phyloP scores from a whole-genome alignment of 495 filamentous ascomycete species.

The Pseudoneurospora amorphoporcata region DNA sequence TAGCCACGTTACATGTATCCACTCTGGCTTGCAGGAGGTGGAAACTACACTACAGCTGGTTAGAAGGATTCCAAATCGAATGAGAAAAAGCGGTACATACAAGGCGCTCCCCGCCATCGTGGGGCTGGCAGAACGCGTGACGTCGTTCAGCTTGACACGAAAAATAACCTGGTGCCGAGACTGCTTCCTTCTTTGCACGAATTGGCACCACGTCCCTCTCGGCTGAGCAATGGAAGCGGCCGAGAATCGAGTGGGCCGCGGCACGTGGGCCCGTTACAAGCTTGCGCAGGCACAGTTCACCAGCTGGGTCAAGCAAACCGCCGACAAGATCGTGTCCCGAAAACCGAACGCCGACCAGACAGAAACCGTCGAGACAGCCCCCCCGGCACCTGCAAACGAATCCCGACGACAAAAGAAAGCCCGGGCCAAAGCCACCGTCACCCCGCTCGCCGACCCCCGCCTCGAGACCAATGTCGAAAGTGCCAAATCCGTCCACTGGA shows the following conservation, averaged over 20 bases:
- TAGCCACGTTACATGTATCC: too few relatives aligned
- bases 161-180: background rate
- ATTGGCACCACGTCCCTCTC: background rate
- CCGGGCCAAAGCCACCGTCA: constrained; percentile 1
- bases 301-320: constrained; percentile 20
- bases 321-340: constrained; percentile 2
- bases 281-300: constrained; percentile 21
- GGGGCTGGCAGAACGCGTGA: background rate
- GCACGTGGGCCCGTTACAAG: constrained; percentile 17
- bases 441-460: background rate
- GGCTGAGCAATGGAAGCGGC: background rate
- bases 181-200: background rate
- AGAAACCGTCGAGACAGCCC: background rate
- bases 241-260: constrained; percentile 3
- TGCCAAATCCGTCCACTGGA: constrained; percentile 11
- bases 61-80: too few relatives aligned
- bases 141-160: background rate
- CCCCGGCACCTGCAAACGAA: background rate
- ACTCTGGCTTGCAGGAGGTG: too few relatives aligned
- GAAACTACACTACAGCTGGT: too few relatives aligned
- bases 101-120: background rate
- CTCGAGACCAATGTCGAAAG: background rate
- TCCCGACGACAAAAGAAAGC: constrained; percentile 2
- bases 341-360: background rate
- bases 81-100: too few relatives aligned